A percentile compares a stretch with the other conserved stretches of the same genome.
These are phyloP conservation scores for Boletus rubescentipes DNA, from an alignment of 768 basidiomycete genomes.

Conservation along the genomic window DNA sequence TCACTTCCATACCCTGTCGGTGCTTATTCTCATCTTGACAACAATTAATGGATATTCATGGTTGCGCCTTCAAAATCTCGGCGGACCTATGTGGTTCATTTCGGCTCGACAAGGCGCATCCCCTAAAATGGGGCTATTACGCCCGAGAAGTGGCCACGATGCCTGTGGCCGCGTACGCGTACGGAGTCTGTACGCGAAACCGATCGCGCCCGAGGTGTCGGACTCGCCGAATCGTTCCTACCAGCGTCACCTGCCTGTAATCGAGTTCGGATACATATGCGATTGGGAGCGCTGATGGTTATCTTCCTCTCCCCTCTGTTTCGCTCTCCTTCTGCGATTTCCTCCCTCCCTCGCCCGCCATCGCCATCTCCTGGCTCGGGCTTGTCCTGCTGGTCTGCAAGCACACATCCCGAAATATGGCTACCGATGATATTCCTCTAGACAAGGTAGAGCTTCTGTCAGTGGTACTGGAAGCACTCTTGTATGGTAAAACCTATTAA, in stretches of 20 bases:
- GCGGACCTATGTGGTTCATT: too few relatives aligned
- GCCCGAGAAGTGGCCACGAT: neutral
- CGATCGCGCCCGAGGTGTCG: neutral
- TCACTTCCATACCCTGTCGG: too few relatives aligned
- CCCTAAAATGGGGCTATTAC: neutral
- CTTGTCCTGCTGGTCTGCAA: neutral
- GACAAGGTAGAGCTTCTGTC: constrained; percentile 24
- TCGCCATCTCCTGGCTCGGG: neutral
- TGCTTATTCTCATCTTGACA: too few relatives aligned
- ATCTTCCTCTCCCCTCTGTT: too few relatives aligned
- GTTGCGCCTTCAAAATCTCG: too few relatives aligned
- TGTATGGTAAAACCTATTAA: constrained; percentile 16
- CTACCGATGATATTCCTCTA: neutral
- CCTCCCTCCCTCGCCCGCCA: too few relatives aligned
- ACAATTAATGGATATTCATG: too few relatives aligned
- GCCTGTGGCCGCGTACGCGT: too few relatives aligned
- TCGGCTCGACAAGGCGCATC: neutral
- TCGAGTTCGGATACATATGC: neutral
- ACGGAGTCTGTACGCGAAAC: neutral
- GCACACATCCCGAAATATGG: constrained; percentile 3
- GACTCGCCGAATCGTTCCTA: neutral
- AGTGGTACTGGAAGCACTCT: constrained; percentile 14
- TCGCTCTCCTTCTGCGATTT: neutral
- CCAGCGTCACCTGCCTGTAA: neutral
- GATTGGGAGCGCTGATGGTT: neutral